Conservation (phyloP, 371 early-diverging fungal species). For the Actinomucor elegans region DNA sequence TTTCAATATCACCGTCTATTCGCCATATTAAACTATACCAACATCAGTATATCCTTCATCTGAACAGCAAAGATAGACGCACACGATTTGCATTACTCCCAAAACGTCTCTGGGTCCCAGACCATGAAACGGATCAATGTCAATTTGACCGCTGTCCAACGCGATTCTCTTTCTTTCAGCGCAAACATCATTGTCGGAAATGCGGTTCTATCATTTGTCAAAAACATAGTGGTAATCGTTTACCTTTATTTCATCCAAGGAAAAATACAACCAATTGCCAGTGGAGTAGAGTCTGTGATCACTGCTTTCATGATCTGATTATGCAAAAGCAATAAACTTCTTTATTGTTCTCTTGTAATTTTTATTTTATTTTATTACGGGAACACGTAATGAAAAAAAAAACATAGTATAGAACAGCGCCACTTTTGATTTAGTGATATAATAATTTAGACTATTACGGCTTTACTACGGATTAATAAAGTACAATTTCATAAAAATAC, state of each 20-base stretch:
- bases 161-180: constrained; percentile 34
- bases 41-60: constrained; percentile 35
- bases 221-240: constrained; percentile 36
- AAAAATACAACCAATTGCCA: constrained; percentile 11
- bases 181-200: constrained; percentile 46
- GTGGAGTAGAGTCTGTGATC: constrained; percentile 47
- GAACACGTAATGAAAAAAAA: no score
- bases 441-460: no score
- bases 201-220: constrained; percentile 44
- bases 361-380: no score
- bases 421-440: no score
- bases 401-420: no score
- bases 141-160: constrained; percentile 29
- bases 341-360: no score
- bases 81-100: constrained; percentile 32
- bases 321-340: constrained; percentile 15
- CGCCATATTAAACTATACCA: constrained; percentile 27
- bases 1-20: constrained; percentile 19
- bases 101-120: constrained; percentile 37
- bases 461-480: no score
- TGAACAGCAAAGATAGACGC: constrained; percentile 26
- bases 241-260: constrained; percentile 32
- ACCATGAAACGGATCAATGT: constrained; percentile 33
- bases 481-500: no score
- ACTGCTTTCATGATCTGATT: constrained; percentile 37